Percentiles rank a stretch among this genome's conserved stretches.
Evolutionary conservation across 192 early-diverging fungal genomes (phyloP).

Genomic region (Cetraspora pellucida): DNA sequence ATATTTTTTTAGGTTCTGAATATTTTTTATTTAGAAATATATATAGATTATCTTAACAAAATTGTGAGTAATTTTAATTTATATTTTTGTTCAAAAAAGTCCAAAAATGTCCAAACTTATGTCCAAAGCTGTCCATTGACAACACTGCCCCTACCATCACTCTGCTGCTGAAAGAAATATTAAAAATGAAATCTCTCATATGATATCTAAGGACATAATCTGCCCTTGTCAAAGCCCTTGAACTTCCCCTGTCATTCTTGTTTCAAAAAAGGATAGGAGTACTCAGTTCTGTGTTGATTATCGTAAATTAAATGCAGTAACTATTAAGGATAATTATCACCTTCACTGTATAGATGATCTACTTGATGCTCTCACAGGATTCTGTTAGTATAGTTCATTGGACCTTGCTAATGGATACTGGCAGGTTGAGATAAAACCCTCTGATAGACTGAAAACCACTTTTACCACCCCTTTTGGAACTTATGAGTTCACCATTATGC

Average conservation of each 20-base stretch:
- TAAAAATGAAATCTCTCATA: background rate
- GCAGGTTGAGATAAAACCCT: slow-evolving; percentile 14
- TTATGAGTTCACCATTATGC: slow-evolving; percentile 32
- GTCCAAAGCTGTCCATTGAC: no score
- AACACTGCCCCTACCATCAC: no score
- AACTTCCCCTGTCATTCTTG: slow-evolving; percentile 41
- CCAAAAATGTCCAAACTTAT: no score
- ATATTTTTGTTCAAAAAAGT: no score
- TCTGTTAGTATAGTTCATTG: slow-evolving; percentile 32
- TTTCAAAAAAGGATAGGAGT: slow-evolving; percentile 45
- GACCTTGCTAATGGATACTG: slow-evolving; percentile 35
- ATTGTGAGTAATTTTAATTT: no score
- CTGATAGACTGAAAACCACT: slow-evolving; percentile 26
- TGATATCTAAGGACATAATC: background rate
- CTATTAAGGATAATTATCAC: slow-evolving; percentile 40
- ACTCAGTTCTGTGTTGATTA: background rate
- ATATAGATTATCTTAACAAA: no score
- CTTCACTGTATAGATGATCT: slow-evolving; percentile 45
- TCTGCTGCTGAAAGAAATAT: background rate
- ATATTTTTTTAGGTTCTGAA: no score
- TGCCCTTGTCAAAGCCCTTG: background rate
- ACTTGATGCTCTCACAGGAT: slow-evolving; percentile 8
- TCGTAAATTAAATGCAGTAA: slow-evolving; percentile 39
- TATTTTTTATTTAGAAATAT: no score
- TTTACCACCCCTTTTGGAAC: slow-evolving; percentile 33